Conservation (phyloP, 2,329 filamentous ascomycete genomes). For the Sclerotinia trifoliorum region DNA sequence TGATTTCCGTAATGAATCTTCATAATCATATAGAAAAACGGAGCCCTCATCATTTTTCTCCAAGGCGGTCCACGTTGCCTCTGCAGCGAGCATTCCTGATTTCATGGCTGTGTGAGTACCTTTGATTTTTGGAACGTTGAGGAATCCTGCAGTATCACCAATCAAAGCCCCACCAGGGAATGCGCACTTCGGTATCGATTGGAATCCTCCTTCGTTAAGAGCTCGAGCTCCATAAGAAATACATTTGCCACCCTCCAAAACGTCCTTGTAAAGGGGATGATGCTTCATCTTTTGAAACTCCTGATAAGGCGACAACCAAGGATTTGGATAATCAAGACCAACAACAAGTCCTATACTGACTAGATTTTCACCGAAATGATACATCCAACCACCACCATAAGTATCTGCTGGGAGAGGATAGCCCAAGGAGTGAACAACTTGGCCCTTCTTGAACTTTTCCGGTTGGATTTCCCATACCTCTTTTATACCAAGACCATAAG, state of each 20-base stretch:
- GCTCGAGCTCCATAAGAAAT: slow-evolving; percentile 94
- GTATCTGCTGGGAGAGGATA: slow-evolving; percentile 86
- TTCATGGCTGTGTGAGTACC: slow-evolving; percentile 98
- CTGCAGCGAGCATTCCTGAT: slow-evolving; percentile 92
- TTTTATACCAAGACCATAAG: slow-evolving; percentile 91
- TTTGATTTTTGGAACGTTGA: slow-evolving; percentile 98
- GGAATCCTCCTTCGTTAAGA: slow-evolving; percentile 91
- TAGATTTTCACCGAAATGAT: slow-evolving; percentile 97
- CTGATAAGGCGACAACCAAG: slow-evolving; percentile 90
- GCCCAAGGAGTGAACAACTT: slow-evolving; percentile 86
- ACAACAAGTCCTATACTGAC: slow-evolving; percentile 90
- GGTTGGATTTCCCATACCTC: slow-evolving; percentile 97
- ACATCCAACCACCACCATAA: slow-evolving; percentile 99
- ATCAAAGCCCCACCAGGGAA: slow-evolving; percentile 96
- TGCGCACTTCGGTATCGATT: slow-evolving; percentile 94
- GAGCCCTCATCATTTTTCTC: slow-evolving; percentile 58
- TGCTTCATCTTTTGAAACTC: slow-evolving; percentile 99
- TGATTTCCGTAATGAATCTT: slow-evolving; percentile 80
- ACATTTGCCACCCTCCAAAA: slow-evolving; percentile 95
- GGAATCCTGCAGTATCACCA: slow-evolving; percentile 91
- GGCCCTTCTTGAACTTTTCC: slow-evolving; percentile 84
- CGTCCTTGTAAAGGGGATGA: slow-evolving; percentile 82
- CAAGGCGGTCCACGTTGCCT: slow-evolving; percentile 82
- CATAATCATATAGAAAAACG: slow-evolving; percentile 92
- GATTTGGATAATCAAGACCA: slow-evolving; percentile 92